These are phyloP conservation scores for Aureobasidium uvarum DNA, from an alignment of 2,329 filamentous ascomycete genomes.

Conservation along the genomic window DNA sequence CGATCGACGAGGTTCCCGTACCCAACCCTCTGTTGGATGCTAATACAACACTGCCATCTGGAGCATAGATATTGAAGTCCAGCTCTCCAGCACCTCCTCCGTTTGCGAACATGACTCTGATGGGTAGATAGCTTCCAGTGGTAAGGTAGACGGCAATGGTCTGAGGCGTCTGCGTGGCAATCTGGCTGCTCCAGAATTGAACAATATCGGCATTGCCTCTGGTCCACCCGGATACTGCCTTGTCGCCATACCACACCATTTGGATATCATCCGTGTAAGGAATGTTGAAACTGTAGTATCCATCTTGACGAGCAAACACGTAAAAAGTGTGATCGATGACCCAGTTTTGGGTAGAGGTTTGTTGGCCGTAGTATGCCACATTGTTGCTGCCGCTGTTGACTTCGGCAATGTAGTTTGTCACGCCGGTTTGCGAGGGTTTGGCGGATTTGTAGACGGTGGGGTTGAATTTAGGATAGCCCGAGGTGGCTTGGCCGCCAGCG, in stretches of 20 bases:
- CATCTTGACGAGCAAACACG: conserved; percentile 27
- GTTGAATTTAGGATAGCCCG: conserved; percentile 25
- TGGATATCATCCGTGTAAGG: conserved; percentile 29
- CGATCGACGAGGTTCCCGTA: conserved; percentile 24
- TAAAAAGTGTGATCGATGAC: conserved; percentile 30
- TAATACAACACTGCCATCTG: conserved; percentile 18
- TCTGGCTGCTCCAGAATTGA: conserved; percentile 27
- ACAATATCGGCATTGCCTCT: conserved; percentile 28
- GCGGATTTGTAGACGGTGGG: conserved; percentile 29
- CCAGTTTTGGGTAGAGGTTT: conserved; percentile 21
- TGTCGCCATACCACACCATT: conserved; percentile 28
- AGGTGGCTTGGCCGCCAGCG: conserved; percentile 26
- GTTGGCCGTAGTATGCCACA: conserved; percentile 2
- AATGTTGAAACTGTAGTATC: conserved; percentile 29
- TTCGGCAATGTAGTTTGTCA: conserved; percentile 28
- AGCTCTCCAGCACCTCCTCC: conserved; percentile 28
- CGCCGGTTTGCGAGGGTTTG: conserved; percentile 19
- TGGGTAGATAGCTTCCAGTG: conserved; percentile 22
- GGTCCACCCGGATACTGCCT: conserved; percentile 28
- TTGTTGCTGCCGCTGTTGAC: conserved; percentile 23
- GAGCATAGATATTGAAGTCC: conserved; percentile 26
- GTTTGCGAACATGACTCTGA: conserved; percentile 27
- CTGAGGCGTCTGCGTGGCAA: conserved; percentile 21
- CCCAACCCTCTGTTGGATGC: conserved; percentile 7
- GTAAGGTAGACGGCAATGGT: conserved; percentile 26